phyloP scores from a whole-genome alignment of 306 rosid species.

The Cicer judaicum region DNA sequence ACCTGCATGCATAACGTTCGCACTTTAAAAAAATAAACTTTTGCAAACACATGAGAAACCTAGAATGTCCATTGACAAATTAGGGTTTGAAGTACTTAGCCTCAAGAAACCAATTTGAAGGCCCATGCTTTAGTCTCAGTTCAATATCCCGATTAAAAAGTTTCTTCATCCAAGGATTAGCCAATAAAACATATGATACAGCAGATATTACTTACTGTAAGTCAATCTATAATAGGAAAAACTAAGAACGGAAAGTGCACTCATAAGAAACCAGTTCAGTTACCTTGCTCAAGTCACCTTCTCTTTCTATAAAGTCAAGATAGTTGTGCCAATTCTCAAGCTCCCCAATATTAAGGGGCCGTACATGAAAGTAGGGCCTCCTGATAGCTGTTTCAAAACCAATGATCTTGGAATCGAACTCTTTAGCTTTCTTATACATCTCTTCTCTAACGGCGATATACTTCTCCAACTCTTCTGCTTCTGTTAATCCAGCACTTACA shows the following conservation, averaged over 20 bases:
- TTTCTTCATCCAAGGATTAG: constrained; percentile 97
- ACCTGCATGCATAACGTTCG: constrained; percentile 99
- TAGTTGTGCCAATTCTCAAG: constrained; percentile 98
- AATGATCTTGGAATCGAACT: constrained; percentile 98
- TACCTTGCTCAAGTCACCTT: constrained; percentile 98
- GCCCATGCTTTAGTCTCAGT: constrained; percentile 99
- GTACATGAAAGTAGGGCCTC: constrained; percentile 97
- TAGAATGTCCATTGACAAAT: constrained; percentile 83
- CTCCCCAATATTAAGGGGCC: constrained; percentile 91
- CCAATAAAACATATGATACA: constrained; percentile 90
- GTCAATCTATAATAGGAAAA: constrained; percentile 65
- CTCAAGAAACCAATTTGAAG: constrained; percentile 98
- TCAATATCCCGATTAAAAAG: constrained; percentile 94
- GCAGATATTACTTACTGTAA: constrained; percentile 76
- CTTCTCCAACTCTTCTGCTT: constrained; percentile 99
- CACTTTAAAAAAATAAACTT: constrained; percentile 77
- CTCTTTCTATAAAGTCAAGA: constrained; percentile 88
- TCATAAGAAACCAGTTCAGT: constrained; percentile 50
- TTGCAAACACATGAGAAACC: constrained; percentile 91
- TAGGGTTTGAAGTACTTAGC: constrained; percentile 99
- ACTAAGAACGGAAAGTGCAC: constrained; percentile 51
- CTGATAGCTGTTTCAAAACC: constrained; percentile 99
- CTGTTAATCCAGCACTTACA: constrained; percentile 88
- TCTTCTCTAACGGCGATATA: constrained; percentile 95
- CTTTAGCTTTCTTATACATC: constrained; percentile 96